A percentile compares a stretch with the other conserved stretches of the same genome.
Evolutionary conservation across 129 eudicot genomes (phyloP).

Genomic region (Pulicaria dysenterica): DNA sequence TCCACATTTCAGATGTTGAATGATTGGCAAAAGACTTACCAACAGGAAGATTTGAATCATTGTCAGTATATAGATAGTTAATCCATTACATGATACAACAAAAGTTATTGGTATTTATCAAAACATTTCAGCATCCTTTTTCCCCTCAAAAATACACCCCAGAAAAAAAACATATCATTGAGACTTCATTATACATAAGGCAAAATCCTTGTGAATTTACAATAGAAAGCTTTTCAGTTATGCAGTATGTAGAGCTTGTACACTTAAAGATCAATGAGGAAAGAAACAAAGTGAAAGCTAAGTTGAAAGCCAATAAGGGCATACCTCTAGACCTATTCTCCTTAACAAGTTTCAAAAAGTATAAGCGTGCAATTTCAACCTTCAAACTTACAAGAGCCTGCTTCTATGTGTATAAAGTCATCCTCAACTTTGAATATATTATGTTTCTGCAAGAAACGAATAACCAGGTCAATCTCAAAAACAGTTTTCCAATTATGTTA

Average conservation of each 20-base stretch:
- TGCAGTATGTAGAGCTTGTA: not conserved
- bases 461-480: not conserved
- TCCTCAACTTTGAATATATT: conserved; percentile 65
- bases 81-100: too few relatives aligned
- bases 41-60: not conserved
- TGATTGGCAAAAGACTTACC: conserved; percentile 74
- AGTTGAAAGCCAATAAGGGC: conserved; percentile 1
- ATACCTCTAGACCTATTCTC: conserved; percentile 86
- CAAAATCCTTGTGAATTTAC: not conserved
- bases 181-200: not conserved
- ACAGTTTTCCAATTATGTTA: not conserved
- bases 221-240: not conserved
- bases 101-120: not conserved
- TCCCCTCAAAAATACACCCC: not conserved
- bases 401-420: conserved; percentile 54
- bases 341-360: conserved; percentile 57
- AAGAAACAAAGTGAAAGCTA: conserved; percentile 10
- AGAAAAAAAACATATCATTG: not conserved
- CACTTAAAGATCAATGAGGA: not conserved
- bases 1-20: conserved; percentile 55
- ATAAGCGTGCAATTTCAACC: conserved; percentile 79
- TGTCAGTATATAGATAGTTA: conserved; percentile 1
- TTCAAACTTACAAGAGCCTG: conserved; percentile 46
- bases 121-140: not conserved
- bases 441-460: conserved; percentile 57